Base-by-base conservation (phyloP, 345 rosid genomes). In the Reutealis trisperma region DNA sequence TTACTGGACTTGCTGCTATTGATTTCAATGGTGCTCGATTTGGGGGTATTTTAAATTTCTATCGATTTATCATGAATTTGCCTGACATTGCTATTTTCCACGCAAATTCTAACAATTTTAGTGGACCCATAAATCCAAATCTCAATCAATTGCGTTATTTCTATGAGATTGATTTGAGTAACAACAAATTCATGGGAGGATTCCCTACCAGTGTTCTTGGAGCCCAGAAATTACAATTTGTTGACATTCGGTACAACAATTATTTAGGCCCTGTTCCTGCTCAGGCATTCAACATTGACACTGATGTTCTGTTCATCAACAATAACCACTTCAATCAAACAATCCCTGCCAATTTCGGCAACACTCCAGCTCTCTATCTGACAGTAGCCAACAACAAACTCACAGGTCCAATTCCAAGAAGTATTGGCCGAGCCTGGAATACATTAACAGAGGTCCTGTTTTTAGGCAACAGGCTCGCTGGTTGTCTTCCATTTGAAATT, bases 1-100 rank as follows among this genome's bases (percentile, higher is more conserved):
- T 30, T 21, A 7, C 3, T 0, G 89, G 82, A 5, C 63, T 86
- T 0, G 76, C 83, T 4, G 84, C 81, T 0, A 57, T 63, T 6
- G 83, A 83, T 76, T 83, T 87, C 76, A 87, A 85, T n/a, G 78
- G 88, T 27, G 74, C 55, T 30, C n/a, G 41, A 12, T 79, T 87
- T 30, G 66, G 72, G 41, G 83, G 78, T 45, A 72, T 1, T 62
- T 69, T 81, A 75, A 19, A 72, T 37, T 67, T 87, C 27, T 57
- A 79, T 22, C 77, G 80, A 9, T 84, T 83, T 76, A 63, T 87
- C 67, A 37, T 25, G 44, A 22, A 51, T 21, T 75, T 85, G 34
- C 74, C 72, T 2, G 89, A 85, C 57, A 68, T 87, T 9, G 82
- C 85, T 30, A 63, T 80, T 74, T 85, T 84, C 70, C 89, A 87